Evolutionary conservation across 805 yeast genomes (phyloP), one percentile per base, ranked within the genome.

Genomic region (Cyberlindnera nakhonratchasimensis): DNA sequence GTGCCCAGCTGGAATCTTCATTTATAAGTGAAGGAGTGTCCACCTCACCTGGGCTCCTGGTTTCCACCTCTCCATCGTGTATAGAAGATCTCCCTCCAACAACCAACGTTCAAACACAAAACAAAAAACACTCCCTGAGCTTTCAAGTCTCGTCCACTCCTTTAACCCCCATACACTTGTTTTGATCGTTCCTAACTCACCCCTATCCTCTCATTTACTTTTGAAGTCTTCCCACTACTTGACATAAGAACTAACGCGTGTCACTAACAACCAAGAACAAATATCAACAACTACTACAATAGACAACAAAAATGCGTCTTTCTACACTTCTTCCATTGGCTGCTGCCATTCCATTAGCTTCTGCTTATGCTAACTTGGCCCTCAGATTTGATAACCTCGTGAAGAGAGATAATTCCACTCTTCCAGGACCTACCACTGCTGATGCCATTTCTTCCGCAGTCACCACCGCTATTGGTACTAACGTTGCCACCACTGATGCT

Each of bases 121-220:
- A n/a, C 5, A 19, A n/a, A 21, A 32, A 6, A 20, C 2, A 10
- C 37, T 26, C 25, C 19, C 41, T 51, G 56, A 52, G 56, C 54
- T 34, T 34, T 17, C 8, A 9, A 45, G 58, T 47, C 59, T 55
- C 59, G 59, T 55, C 59, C 59, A 49, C 46, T 55, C 59, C 58
- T 55, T 55, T 53, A 18, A 29, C 41, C 21, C 20, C 17, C 20
- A 25, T 17, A n/a, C 29, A 37, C 39, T 34, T 31, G 23, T 33
- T 32, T 16, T n/a, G n/a, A 14, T 21, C 8, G 8, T 26, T 12
- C 13, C 6, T n/a, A 26, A 22, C 6, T 29, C 21, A n/a, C 39
- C 26, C 22, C 32, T 25, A 31, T 25, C 21, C 26, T n/a, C n/a
- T n/a, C n/a, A n/a, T n/a, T n/a, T n/a, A n/a, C n/a, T n/a, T n/a